Evolutionary conservation across 768 basidiomycete species (phyloP).

Genomic region (Lentinus tigrinus): DNA sequence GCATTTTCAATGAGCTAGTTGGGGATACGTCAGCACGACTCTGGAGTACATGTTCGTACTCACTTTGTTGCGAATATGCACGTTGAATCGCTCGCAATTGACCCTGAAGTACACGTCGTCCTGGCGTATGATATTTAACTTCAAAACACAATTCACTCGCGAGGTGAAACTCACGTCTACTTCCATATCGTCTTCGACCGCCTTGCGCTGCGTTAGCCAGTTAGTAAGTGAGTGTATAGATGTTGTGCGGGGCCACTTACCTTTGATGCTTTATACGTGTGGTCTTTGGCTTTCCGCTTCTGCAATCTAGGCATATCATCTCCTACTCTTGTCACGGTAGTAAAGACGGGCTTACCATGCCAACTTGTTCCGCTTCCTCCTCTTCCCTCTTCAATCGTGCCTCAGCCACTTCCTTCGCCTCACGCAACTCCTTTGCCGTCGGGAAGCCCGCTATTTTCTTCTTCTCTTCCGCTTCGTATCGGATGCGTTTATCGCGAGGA

Average conservation of each 20-base stretch:
- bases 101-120: slow-evolving; percentile 78
- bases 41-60: slow-evolving; percentile 18
- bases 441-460: slow-evolving; percentile 73
- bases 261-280: slow-evolving; percentile 50
- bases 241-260: slow-evolving; percentile 31
- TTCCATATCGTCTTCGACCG: slow-evolving; percentile 47
- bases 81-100: slow-evolving; percentile 85
- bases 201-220: slow-evolving; percentile 36
- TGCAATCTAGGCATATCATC: slow-evolving; percentile 29
- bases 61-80: slow-evolving; percentile 86
- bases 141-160: neutral
- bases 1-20: slow-evolving; percentile 74
- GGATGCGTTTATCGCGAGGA: slow-evolving; percentile 75
- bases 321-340: neutral
- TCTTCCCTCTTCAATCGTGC: slow-evolving; percentile 67
- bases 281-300: slow-evolving; percentile 64
- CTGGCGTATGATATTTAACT: slow-evolving; percentile 32
- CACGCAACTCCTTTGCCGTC: slow-evolving; percentile 73
- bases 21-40: slow-evolving; percentile 15
- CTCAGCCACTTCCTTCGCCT: slow-evolving; percentile 66
- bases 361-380: slow-evolving; percentile 70
- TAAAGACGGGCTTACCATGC: slow-evolving; percentile 51
- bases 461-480: slow-evolving; percentile 79
- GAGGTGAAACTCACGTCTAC: slow-evolving; percentile 59
- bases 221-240: slow-evolving; percentile 14